Percentiles rank a stretch among this genome's conserved stretches.
Evolutionary conservation across 2,329 filamentous ascomycete genomes (phyloP).

Genomic region (Nannizziopsis arthrosporioides): DNA sequence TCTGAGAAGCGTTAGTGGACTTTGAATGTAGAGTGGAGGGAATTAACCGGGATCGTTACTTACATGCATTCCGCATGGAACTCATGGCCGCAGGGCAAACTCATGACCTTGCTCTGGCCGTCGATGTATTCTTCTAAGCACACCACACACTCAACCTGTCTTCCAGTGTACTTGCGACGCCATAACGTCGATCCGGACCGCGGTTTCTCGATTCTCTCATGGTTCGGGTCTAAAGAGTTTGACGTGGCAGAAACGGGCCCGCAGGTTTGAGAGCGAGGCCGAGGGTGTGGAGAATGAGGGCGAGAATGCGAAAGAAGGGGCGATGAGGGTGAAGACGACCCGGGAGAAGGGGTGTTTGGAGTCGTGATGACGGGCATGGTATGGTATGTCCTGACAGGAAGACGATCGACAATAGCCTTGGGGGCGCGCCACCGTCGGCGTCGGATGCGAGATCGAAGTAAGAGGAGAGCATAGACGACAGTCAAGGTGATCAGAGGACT

Average conservation of each 20-base stretch:
- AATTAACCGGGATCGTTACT: slow-evolving; percentile 36
- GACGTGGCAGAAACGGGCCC: slow-evolving; percentile 22
- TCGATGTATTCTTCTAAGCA: slow-evolving; percentile 94
- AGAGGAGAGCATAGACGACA: slow-evolving; percentile 78
- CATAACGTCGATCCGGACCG: slow-evolving; percentile 26
- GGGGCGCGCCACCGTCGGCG: slow-evolving; percentile 90
- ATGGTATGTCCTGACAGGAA: slow-evolving; percentile 93
- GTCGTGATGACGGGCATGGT: slow-evolving; percentile 58
- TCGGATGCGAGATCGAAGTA: slow-evolving; percentile 78
- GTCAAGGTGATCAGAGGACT: slow-evolving; percentile 86
- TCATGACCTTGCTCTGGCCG: slow-evolving; percentile 91
- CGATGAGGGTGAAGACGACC: slow-evolving; percentile 59
- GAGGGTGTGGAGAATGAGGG: slow-evolving; percentile 22
- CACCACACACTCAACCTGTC: slow-evolving; percentile 81
- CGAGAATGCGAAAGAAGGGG: slow-evolving; percentile 51
- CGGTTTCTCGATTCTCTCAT: slow-evolving; percentile 36
- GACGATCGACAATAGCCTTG: slow-evolving; percentile 83
- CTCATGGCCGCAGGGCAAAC: slow-evolving; percentile 89
- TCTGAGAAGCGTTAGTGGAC: slow-evolving; percentile 37
- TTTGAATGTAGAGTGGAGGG: slow-evolving; percentile 6
- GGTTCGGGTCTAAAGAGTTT: slow-evolving; percentile 13
- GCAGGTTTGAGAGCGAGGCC: slow-evolving; percentile 30
- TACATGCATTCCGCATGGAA: slow-evolving; percentile 98
- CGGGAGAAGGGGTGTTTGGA: slow-evolving; percentile 51
- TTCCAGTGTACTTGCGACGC: slow-evolving; percentile 50